Conservation (phyloP, 169 alveolate genomes). For the Neospora caninum region DNA sequence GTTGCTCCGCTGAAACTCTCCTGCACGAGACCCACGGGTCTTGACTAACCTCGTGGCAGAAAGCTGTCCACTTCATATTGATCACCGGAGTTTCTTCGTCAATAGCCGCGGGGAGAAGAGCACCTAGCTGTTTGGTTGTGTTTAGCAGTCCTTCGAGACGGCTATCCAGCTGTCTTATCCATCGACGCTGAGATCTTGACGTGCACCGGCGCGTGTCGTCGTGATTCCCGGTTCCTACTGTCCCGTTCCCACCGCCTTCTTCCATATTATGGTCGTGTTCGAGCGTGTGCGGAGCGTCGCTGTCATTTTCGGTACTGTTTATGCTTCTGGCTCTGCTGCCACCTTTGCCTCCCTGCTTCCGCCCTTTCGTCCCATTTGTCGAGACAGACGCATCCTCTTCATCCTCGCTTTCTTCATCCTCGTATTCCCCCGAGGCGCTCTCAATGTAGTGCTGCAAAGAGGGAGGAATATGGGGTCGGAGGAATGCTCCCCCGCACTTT, state of each 20-base stretch:
- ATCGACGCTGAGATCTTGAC: slow-evolving; percentile 11
- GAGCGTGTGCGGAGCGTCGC: not conserved
- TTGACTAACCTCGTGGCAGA: slow-evolving; percentile 39
- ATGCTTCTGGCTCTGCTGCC: not conserved
- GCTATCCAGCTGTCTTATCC: slow-evolving; percentile 9
- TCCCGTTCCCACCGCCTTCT: not conserved
- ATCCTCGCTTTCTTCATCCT: not conserved
- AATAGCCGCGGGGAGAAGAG: slow-evolving; percentile 8
- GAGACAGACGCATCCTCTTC: not conserved
- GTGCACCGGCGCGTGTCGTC: not conserved
- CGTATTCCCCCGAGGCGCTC: not conserved
- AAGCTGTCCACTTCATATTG: slow-evolving; percentile 29
- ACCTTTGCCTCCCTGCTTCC: not conserved
- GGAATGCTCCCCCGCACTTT: not conserved
- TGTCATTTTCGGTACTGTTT: not conserved
- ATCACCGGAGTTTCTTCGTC: slow-evolving; percentile 29
- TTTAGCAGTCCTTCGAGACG: not conserved
- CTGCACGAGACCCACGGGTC: too few species aligned
- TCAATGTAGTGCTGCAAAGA: slow-evolving; percentile 5
- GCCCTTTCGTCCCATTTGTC: not conserved
- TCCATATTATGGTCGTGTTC: not conserved
- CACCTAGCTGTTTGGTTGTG: not conserved
- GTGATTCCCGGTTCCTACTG: not conserved
- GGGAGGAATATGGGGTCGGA: slow-evolving; percentile 18
- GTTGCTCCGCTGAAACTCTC: too few species aligned